Evolutionary conservation across 768 basidiomycete genomes (phyloP), one percentile per base, ranked within the genome.

Genomic region (Dendrothele bispora): DNA sequence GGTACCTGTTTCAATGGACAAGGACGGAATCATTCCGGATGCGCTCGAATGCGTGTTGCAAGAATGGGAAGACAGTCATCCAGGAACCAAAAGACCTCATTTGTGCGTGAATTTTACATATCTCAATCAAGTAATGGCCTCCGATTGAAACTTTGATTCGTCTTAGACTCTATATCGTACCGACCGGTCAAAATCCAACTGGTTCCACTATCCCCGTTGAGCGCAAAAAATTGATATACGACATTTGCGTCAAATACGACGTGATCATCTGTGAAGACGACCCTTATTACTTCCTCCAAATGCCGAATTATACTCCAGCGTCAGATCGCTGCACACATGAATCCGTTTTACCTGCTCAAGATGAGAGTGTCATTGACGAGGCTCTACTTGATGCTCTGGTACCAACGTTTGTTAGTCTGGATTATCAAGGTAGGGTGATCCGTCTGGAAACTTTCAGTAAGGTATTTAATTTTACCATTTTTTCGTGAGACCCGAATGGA

Each of bases 191-290:
- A 65, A 86, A 85, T 59, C 84, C 83, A 4, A 75, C 73, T 4
- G 83, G 83, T n/a, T 57, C 77, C 59, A 82, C 77, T 1, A 78
- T 80, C 74, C 62, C 71, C 18, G 56, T 61, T 3, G 61, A 71
- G 51, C 72, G 84, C 48, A 84, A 83, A 69, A 75, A 78, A 66
- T 69, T 65, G 26, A 80, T 86, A 43, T 86, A 86, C 62, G 73
- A 73, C 11, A 63, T 85, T 49, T 80, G 79, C 53, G 74, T 78
- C 47, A 79, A 82, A 62, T 84, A 77, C 57, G 79, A 86, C 52
- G 60, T 84, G 17, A 77, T 85, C 55, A 84, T 84, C 48, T 72
- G 76, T 46, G 83, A 84, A 65, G 83, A 84, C 51, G 83, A 82
- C 59, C 81, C 83, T 3, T 82, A 83, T 61, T 83, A 74, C 64